Percentiles rank a stretch among this genome's conserved stretches.
Evolutionary conservation across 2,329 filamentous ascomycete genomes (phyloP).

Genomic region (Stemphylium beticola): DNA sequence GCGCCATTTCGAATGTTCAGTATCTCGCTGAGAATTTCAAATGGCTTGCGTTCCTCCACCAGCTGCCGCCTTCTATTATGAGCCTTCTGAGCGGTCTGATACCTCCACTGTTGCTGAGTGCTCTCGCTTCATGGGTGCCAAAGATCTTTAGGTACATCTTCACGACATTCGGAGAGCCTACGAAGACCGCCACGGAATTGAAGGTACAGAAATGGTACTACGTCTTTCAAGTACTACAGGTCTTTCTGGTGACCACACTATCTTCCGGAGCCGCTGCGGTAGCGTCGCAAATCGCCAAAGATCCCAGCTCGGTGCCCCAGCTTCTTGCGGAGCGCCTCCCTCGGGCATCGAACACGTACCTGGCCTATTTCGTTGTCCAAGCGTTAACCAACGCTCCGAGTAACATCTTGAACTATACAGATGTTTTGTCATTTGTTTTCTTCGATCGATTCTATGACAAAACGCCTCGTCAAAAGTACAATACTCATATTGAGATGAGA

Average conservation of each 20-base stretch:
- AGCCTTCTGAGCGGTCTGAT: slow-evolving; percentile 86
- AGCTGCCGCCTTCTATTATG: slow-evolving; percentile 73
- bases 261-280: slow-evolving; percentile 79
- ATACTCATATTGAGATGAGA: slow-evolving; percentile 39
- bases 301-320: slow-evolving; percentile 67
- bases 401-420: slow-evolving; percentile 74
- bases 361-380: slow-evolving; percentile 93
- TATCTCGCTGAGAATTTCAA: slow-evolving; percentile 67
- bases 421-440: slow-evolving; percentile 75
- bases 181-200: slow-evolving; percentile 78
- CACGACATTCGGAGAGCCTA: slow-evolving; percentile 80
- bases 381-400: slow-evolving; percentile 80
- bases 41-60: slow-evolving; percentile 76
- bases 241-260: slow-evolving; percentile 86
- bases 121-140: slow-evolving; percentile 87
- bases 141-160: slow-evolving; percentile 83
- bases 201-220: slow-evolving; percentile 94
- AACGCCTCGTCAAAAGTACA: slow-evolving; percentile 65
- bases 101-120: slow-evolving; percentile 76
- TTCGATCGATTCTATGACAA: slow-evolving; percentile 76
- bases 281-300: slow-evolving; percentile 64
- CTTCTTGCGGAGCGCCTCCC: slow-evolving; percentile 78
- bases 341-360: slow-evolving; percentile 89
- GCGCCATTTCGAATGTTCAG: slow-evolving; percentile 82
- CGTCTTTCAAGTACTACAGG: slow-evolving; percentile 85